A percentile compares a stretch with the other conserved stretches of the same genome.
phyloP scores from a whole-genome alignment of 1,284 basidiomycete genomes.

The Polyporus tsugae region DNA sequence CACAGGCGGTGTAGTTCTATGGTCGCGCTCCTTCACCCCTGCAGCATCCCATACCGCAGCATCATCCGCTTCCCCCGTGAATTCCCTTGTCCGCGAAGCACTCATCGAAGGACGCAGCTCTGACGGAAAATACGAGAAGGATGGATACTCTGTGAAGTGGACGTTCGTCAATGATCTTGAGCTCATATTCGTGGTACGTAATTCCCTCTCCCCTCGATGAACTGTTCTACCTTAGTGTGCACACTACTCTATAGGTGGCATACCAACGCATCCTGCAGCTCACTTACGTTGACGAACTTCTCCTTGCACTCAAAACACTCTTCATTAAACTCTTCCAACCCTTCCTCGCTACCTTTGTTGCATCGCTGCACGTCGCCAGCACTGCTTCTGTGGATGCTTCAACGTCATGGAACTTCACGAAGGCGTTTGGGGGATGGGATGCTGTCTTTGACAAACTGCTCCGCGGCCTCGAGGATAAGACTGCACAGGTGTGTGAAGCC shows the following conservation, averaged over 20 bases:
- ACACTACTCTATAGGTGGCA: conserved; percentile 71
- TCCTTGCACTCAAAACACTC: conserved; percentile 80
- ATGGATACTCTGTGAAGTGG: conserved; percentile 93
- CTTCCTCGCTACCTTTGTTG: conserved; percentile 82
- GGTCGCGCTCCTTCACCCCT: conserved; percentile 93
- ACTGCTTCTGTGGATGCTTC: conserved; percentile 49
- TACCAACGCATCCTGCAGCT: conserved; percentile 97
- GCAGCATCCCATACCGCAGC: conserved; percentile 77
- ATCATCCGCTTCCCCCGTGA: conserved; percentile 87
- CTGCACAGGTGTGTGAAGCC: conserved; percentile 60
- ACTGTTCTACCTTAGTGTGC: background rate
- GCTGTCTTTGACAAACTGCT: conserved; percentile 81
- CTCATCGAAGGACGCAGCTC: conserved; percentile 85
- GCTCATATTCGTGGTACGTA: conserved; percentile 90
- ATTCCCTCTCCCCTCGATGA: background rate
- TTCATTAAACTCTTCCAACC: conserved; percentile 89
- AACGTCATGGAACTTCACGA: conserved; percentile 70
- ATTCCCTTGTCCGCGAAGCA: conserved; percentile 89
- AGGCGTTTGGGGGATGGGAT: conserved; percentile 86
- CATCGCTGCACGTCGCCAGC: conserved; percentile 75
- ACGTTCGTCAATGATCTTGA: conserved; percentile 92
- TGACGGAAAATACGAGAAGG: conserved; percentile 88
- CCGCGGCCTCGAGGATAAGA: conserved; percentile 78
- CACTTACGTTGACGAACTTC: conserved; percentile 91
- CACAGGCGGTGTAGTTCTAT: conserved; percentile 89